Evolutionary conservation across 192 early-diverging fungal genomes (phyloP), one percentile per base, ranked within the genome.

Genomic region (Coemansia sp.): DNA sequence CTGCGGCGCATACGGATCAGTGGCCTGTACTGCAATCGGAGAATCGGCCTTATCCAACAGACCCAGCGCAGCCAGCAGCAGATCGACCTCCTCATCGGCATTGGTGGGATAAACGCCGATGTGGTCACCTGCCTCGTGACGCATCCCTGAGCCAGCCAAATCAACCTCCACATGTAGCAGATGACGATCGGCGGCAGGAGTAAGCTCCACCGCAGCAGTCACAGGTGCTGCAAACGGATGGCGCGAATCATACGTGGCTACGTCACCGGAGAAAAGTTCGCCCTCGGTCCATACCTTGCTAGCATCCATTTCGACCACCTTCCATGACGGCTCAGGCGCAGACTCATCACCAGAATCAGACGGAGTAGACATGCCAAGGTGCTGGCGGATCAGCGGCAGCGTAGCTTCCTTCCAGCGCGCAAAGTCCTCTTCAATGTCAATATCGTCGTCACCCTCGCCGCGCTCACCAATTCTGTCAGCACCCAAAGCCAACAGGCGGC

Each of bases 361-460:
- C 51, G 78, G 77, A 9, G 84, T 70, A 11, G 70, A 65, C 10
- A 73, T 64, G 7, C 87, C 88, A 69, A 95, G 87, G 53, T 87
- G 85, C 57, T 86, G 85, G 66, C 89, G 88, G 46, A 95, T 85
- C 53, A 85, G 87, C 46, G 87, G 88, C 86, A 96, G 85, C 67
- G 92, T 87, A 33, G 87, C 84, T 7, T 93, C 91, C 84, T 96
- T 95, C 97, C 97, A 99, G 46, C 88, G 87, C 30, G 95, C 74
- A 73, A 95, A 99, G 74, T 99, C 96, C 63, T 97, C 97, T 75
- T 99, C 97, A 59, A 98, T 80, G 64, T 90, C 93, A 50, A 87
- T 87, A 77, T 99, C 95, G 76, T 99, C 97, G 84, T 99, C 97
- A 61, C 97, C 97, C 76, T 97, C 95, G 42, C 97, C 97, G 51